Conservation (phyloP, 192 early-diverging fungal species). For the Rhizophagus prolifer region DNA sequence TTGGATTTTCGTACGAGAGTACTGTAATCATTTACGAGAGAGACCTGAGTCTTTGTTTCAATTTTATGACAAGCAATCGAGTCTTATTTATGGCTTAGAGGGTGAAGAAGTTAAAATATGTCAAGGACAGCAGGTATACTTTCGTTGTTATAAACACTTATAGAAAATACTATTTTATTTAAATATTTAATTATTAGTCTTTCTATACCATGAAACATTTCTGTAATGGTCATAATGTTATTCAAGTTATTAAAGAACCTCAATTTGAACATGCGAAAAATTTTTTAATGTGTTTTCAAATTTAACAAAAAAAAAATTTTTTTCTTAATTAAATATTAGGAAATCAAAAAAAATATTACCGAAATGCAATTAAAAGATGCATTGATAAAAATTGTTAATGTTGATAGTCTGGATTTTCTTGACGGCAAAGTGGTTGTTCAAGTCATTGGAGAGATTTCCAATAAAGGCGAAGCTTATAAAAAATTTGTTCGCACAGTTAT, state of each 20-base stretch:
- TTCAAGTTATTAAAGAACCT: neutral
- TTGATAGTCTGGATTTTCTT: conserved; percentile 78
- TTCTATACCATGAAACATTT: neutral
- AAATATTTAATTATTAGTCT: neutral
- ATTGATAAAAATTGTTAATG: conserved; percentile 83
- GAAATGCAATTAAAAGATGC: conserved; percentile 81
- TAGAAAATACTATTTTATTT: neutral
- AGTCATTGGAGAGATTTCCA: conserved; percentile 90
- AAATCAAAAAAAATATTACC: conserved; percentile 75
- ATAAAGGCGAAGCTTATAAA: conserved; percentile 72
- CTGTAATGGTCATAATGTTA: neutral
- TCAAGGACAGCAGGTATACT: conserved; percentile 65
- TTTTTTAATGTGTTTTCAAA: neutral
- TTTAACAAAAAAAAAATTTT: neutral
- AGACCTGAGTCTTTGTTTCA: conserved; percentile 70
- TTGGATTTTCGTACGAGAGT: conserved; percentile 88
- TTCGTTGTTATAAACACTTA: neutral
- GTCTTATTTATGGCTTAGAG: conserved; percentile 78
- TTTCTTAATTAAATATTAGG: conserved; percentile 47
- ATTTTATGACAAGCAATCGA: conserved; percentile 86
- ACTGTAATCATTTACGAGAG: conserved; percentile 86
- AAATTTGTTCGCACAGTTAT: conserved; percentile 94
- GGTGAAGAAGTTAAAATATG: conserved; percentile 62
- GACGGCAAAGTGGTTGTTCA: conserved; percentile 84
- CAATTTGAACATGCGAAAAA: neutral